A percentile compares a stretch with the other conserved stretches of the same genome.
These are phyloP conservation scores for Penicillium fimorum DNA, from an alignment of 495 filamentous ascomycete species.

Conservation along the genomic window DNA sequence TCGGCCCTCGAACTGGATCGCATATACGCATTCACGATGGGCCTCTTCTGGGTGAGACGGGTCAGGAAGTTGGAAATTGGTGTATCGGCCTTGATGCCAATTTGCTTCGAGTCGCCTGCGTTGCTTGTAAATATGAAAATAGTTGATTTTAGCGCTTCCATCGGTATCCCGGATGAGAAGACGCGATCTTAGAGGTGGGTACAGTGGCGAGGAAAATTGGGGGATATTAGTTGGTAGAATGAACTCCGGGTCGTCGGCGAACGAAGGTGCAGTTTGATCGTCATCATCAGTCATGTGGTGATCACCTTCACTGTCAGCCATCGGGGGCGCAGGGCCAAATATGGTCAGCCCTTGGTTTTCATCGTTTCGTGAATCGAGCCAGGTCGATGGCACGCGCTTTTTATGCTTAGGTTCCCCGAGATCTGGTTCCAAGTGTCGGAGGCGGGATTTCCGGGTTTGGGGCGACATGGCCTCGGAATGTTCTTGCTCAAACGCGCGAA, in stretches of 20 bases:
- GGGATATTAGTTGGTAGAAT: slow-evolving; percentile 10
- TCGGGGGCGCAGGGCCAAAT: slow-evolving; percentile 23
- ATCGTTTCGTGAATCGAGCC: slow-evolving; percentile 37
- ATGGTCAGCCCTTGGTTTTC: slow-evolving; percentile 3
- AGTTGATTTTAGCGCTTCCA: slow-evolving; percentile 41
- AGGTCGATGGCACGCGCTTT: slow-evolving; percentile 48
- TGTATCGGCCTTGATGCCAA: slow-evolving; percentile 79
- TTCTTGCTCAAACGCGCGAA: slow-evolving; percentile 64
- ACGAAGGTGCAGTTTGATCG: slow-evolving; percentile 18
- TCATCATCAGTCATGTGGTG: slow-evolving; percentile 48
- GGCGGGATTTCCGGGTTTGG: slow-evolving; percentile 45
- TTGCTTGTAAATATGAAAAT: slow-evolving; percentile 82
- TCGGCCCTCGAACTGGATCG: slow-evolving; percentile 79
- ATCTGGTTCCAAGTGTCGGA: slow-evolving; percentile 46
- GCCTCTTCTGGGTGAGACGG: slow-evolving; percentile 77
- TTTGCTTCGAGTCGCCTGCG: slow-evolving; percentile 82
- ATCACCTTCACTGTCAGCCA: slow-evolving; percentile 49
- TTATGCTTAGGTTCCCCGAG: slow-evolving; percentile 50
- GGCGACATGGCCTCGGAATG: slow-evolving; percentile 43
- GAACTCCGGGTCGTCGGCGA: slow-evolving; percentile 6
- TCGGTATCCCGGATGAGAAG: slow-evolving; percentile 35
- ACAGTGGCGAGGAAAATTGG: slow-evolving; percentile 16
- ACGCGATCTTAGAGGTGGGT: slow-evolving; percentile 32
- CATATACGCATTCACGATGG: slow-evolving; percentile 92
- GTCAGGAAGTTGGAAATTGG: slow-evolving; percentile 87